Evolutionary conservation across 371 early-diverging fungal species (phyloP), one percentile per base, ranked within the genome.

Genomic region (Apophysomyces trapeziformis): DNA sequence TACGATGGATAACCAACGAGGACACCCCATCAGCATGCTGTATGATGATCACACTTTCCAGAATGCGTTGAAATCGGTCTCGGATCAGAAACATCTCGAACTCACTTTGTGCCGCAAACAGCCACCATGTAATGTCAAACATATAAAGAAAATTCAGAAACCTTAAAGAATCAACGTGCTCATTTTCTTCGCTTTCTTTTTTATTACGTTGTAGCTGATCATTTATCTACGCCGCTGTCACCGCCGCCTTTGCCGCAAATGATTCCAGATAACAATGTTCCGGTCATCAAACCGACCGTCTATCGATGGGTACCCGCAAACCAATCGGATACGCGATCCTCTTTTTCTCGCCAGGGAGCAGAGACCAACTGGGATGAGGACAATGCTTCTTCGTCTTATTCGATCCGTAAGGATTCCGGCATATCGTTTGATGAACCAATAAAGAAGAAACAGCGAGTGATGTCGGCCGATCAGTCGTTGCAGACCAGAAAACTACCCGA

Each of bases 231-330:
- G 43, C 41, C 67, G 50, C 50, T 50, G 54, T 50, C 54, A 26
- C 54, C 54, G 54, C 54, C 54, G 57, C 14, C 61, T 44, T 58
- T 58, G 62, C 50, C 58, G 43, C 63, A 38, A 63, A 44, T 56
- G 38, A 57, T 41, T 39, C 63, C 62, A 44, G 58, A 63, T 57
- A 54, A 36, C 18, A 65, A 75, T 65, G 71, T 75, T 37, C 78
- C 81, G 63, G 67, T 76, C 37, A 81, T 81, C 12, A 78, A 76
- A 73, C 81, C 81, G 63, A 78, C 77, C 2, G 78, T 75, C 7
- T 39, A 74, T 16, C 66, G 75, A 69, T 80, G 77, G 80, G 60
- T 68, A 58, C 68, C 75, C 60, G 69, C 65, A 36, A 59, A 36
- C 38, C 38, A 54, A 21, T 38, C 63, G 38, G 63, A 60, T n/a